Evolutionary conservation across 352 stramenopile species (phyloP), one percentile per base, ranked within the genome.

Genomic region (Globisporangium radiosum): DNA sequence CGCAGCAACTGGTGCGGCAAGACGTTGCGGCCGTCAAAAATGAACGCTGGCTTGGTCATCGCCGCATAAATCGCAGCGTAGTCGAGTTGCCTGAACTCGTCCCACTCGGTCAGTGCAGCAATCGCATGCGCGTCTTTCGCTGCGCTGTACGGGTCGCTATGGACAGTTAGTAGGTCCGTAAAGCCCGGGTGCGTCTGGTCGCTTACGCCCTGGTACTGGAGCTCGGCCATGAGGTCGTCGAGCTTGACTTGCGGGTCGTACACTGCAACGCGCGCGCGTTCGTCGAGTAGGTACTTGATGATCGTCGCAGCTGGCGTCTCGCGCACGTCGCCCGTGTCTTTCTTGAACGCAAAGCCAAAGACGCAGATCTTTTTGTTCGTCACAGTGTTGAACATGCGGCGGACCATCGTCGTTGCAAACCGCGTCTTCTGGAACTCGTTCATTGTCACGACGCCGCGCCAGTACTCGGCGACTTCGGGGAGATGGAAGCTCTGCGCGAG

Each of bases 351-450:
- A 75, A 99, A 99, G 69, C 98, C 98, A 25, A 99, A 87, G 62
- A 99, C 82, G 55, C 95, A 97, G 71, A 99, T 99, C 73, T 98
- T 98, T 78, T 99, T 99, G 65, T 97, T 97, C 19, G 97, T 99
- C 25, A 99, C 95, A 33, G 96, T 99, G 89, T 99, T 99, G 73
- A 99, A 99, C 97, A 99, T 99, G 52, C 81, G 85, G 13, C 82
- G 72, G 51, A 99, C 95, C 79, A 99, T 98, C 51, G 96, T 98
- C 62, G 97, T 90, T 4, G 92, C 96, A 69, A 99, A 99, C 17
- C 98, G 89, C 39, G 92, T 92, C 88, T 99, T 99, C 76, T 99
- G 98, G 79, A 98, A 99, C 63, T 99, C 96, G 85, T 99, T 99
- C 95, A 99, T 99, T 13, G 85, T 81, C 59, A 99, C 97, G 10